phyloP scores from a whole-genome alignment of 306 rosid species.

The Prosopis cineraria region DNA sequence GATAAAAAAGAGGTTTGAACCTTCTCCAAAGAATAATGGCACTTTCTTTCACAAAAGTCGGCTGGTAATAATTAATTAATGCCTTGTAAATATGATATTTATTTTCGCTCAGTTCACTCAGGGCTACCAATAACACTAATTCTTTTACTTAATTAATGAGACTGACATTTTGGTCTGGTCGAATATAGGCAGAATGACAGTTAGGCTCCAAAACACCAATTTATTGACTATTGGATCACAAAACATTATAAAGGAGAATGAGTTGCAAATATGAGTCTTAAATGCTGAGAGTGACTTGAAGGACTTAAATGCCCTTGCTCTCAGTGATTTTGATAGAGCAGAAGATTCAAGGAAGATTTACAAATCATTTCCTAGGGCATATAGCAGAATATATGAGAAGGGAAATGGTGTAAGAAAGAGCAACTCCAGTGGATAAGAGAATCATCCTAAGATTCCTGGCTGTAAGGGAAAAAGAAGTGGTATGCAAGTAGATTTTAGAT shows the following conservation, averaged over 20 bases:
- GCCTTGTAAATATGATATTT: background rate
- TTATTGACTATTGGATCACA: background rate
- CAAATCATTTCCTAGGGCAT: too few relatives aligned
- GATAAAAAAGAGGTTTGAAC: background rate
- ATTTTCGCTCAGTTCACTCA: slow-evolving; percentile 6
- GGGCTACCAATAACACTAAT: background rate
- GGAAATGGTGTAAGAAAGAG: too few relatives aligned
- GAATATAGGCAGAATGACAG: background rate
- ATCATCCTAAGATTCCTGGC: too few relatives aligned
- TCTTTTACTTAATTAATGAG: background rate
- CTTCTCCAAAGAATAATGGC: background rate
- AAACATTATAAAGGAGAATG: background rate
- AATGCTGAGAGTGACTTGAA: background rate
- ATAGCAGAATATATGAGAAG: too few relatives aligned
- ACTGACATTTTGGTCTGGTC: background rate
- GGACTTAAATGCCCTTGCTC: background rate
- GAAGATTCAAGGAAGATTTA: too few relatives aligned
- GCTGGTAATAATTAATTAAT: background rate
- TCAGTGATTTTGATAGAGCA: too few relatives aligned
- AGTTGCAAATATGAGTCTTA: background rate
- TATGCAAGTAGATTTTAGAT: too few relatives aligned
- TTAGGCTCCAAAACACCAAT: background rate
- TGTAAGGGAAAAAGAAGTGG: too few relatives aligned
- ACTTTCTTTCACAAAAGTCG: background rate
- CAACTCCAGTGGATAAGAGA: too few relatives aligned